Conservation (phyloP, 192 early-diverging fungal species). For the Gigaspora rosea region DNA sequence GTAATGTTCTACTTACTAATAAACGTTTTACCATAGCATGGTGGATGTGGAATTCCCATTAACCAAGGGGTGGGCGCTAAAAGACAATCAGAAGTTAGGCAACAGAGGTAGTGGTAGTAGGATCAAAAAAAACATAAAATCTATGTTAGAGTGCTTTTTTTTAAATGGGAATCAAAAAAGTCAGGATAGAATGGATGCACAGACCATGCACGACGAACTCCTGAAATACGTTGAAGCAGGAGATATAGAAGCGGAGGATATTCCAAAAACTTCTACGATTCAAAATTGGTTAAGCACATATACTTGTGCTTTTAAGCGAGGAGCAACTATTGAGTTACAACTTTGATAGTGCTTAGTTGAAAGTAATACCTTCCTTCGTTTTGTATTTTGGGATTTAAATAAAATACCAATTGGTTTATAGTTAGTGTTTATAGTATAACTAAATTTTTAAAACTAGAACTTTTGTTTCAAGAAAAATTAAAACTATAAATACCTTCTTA, state of each 20-base stretch:
- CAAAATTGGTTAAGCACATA: not conserved
- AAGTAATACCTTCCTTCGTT: not conserved
- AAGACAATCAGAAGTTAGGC: not conserved
- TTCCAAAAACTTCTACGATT: not conserved
- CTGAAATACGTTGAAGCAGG: not conserved
- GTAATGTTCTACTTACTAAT: not conserved
- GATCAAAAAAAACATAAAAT: not conserved
- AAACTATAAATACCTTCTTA: no score
- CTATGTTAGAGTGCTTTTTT: slow-evolving; percentile 1
- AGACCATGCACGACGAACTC: not conserved
- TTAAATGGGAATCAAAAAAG: not conserved
- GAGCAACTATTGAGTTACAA: not conserved
- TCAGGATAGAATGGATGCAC: not conserved
- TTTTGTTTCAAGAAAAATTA: no score
- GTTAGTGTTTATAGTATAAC: no score
- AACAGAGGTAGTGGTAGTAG: not conserved
- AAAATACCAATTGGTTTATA: not conserved
- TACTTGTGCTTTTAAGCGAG: not conserved
- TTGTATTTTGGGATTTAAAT: not conserved
- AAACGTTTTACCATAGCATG: not conserved
- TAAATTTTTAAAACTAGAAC: no score
- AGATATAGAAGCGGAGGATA: not conserved
- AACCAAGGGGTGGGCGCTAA: not conserved
- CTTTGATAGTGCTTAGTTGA: not conserved
- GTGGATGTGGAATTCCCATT: not conserved